Evolutionary conservation across 2,329 filamentous ascomycete species (phyloP), one percentile per base, ranked within the genome.

Genomic region (Aspergillus persii): DNA sequence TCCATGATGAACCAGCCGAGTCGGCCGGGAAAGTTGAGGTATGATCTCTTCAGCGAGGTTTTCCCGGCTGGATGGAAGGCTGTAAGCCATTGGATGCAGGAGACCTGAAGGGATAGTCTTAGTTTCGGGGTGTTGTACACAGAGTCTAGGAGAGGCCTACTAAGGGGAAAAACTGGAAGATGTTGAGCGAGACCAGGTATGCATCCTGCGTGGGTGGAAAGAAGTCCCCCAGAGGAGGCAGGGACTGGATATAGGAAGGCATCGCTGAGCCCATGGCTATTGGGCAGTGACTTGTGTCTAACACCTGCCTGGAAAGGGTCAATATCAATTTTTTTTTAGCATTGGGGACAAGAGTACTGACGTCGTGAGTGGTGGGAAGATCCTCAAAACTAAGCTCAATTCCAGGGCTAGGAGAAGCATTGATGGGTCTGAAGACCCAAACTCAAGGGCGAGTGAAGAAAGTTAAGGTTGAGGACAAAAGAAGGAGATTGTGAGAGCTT

Each of bases 41-140:
- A 79, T 68, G 89, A 92, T 52, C 64, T 67, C 27, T 68, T 63
- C 18, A 87, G 83, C 3, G 92, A 96, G 2, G 93, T 96, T 78
- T 98, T 98, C 74, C 95, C 95, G 80, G 94, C 92, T 53, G 91
- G 91, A 74, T 97, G 95, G 84, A 86, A 96, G 57, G 86, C 83
- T n/a, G 83, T 78, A 57, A 88, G 60, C 88, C 89, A 96, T 85
- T 96, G 92, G 26, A 85, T 54, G 1, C 86, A 83, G 0, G 88
- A 88, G 63, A 92, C 70, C 92, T 96, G 61, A 55, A 63, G 57
- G n/a, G 54, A 66, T 60, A 2, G 18, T 23, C 18, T 41, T 48
- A 15, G 4, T 55, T 53, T 58, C 58, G 41, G n/a, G 61, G 64
- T 44, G 33, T 53, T 50, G 30, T 50, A 47, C 23, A 47, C 7